Evolutionary conservation across 768 basidiomycete genomes (phyloP).

Genomic region (Leucogyrophana mollusca): DNA sequence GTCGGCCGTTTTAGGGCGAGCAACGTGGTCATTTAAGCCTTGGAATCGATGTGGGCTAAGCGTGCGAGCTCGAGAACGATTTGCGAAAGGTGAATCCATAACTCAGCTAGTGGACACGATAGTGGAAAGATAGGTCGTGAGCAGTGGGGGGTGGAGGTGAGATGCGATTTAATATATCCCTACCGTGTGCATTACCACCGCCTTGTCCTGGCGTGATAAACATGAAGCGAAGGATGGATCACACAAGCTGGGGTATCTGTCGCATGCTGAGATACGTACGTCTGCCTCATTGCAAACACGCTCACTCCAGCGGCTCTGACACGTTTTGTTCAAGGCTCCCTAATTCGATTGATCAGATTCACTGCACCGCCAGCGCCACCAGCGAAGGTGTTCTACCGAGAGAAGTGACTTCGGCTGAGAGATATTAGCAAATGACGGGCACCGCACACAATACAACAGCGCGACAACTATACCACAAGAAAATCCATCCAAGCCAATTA

Average conservation of each 20-base stretch:
- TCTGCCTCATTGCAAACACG: constrained; percentile 24
- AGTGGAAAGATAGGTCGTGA: constrained; percentile 14
- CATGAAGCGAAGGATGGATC: constrained; percentile 16
- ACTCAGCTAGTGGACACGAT: constrained; percentile 6
- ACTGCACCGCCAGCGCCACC: too few relatives aligned
- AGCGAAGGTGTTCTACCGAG: too few relatives aligned
- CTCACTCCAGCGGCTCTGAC: constrained; percentile 17
- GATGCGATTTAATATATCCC: constrained; percentile 21
- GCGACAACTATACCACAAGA: not conserved
- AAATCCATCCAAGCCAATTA: constrained; percentile 5
- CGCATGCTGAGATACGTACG: constrained; percentile 24
- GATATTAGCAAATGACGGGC: too few relatives aligned
- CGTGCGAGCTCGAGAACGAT: constrained; percentile 21
- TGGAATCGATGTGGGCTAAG: constrained; percentile 18
- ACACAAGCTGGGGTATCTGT: constrained; percentile 15
- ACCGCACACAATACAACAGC: not conserved
- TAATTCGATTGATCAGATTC: constrained; percentile 3
- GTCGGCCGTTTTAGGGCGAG: constrained; percentile 23
- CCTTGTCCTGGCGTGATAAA: constrained; percentile 30
- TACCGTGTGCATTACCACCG: constrained; percentile 16
- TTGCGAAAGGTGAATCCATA: constrained; percentile 29
- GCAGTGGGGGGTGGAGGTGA: constrained; percentile 14
- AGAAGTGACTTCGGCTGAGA: too few relatives aligned
- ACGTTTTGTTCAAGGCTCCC: constrained; percentile 23
- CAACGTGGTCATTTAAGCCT: constrained; percentile 11